Conservation (phyloP, 2,329 filamentous ascomycete genomes). For the Harringtonia lauricola region DNA sequence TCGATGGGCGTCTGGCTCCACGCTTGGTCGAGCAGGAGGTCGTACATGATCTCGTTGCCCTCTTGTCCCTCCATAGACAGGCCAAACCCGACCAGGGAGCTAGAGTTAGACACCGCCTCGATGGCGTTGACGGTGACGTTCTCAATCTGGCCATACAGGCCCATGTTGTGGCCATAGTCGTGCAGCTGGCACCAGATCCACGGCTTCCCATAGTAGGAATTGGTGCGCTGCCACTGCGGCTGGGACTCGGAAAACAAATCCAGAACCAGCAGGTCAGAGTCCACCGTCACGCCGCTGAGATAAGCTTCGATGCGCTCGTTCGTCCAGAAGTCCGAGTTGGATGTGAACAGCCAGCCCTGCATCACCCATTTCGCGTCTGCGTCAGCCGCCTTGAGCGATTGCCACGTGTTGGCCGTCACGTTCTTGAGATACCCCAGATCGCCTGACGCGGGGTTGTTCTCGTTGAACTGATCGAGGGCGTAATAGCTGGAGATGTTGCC, state of each 20-base stretch:
- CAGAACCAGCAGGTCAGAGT: slow-evolving; percentile 36
- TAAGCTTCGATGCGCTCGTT: slow-evolving; percentile 34
- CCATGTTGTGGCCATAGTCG: slow-evolving; percentile 36
- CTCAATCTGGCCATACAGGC: slow-evolving; percentile 36
- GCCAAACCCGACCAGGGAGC: slow-evolving; percentile 34
- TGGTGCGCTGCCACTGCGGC: slow-evolving; percentile 38
- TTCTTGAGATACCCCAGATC: slow-evolving; percentile 30
- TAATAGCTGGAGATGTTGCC: slow-evolving; percentile 37
- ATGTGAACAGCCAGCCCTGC: slow-evolving; percentile 39
- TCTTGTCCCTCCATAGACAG: slow-evolving; percentile 38
- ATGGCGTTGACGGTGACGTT: slow-evolving; percentile 35
- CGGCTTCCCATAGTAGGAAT: slow-evolving; percentile 37
- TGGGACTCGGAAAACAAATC: slow-evolving; percentile 37
- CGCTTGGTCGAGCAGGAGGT: slow-evolving; percentile 37
- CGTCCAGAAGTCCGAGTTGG: slow-evolving; percentile 31
- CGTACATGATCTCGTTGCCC: slow-evolving; percentile 41
- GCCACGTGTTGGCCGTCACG: slow-evolving; percentile 29
- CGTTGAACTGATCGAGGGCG: slow-evolving; percentile 42
- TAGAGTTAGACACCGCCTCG: slow-evolving; percentile 28
- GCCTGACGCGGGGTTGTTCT: slow-evolving; percentile 35
- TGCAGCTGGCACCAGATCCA: slow-evolving; percentile 45
- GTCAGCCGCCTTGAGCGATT: slow-evolving; percentile 34
- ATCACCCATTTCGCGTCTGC: slow-evolving; percentile 39
- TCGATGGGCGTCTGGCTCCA: slow-evolving; percentile 33
- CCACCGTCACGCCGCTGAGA: slow-evolving; percentile 29